These are phyloP conservation scores for Diutina ranongensis DNA, from an alignment of 1,139 yeast species.

Conservation along the genomic window DNA sequence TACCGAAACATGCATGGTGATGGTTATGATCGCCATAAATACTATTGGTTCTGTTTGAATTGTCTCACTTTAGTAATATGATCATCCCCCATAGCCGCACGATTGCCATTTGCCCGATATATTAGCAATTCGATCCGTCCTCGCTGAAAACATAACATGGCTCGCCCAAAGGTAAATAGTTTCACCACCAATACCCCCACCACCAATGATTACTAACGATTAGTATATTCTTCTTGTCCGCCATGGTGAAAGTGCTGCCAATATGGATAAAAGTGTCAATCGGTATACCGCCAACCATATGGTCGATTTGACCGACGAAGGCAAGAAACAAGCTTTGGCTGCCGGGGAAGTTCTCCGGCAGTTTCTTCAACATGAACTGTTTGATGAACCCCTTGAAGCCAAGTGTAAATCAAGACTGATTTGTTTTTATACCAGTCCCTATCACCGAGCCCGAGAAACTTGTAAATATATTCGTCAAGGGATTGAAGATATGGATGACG, in stretches of 20 bases:
- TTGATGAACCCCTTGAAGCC: conserved; percentile 24
- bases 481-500: conserved; percentile 37
- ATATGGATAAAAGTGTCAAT: conserved; percentile 71
- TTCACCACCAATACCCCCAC: no score
- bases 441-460: conserved; percentile 71
- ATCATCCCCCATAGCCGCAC: background rate
- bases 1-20: no score
- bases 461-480: conserved; percentile 56
- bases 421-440: conserved; percentile 75
- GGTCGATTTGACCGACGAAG: conserved; percentile 57
- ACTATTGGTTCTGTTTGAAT: no score
- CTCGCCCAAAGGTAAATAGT: background rate
- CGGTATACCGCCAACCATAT: conserved; percentile 66
- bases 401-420: conserved; percentile 14
- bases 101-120: background rate
- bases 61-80: no score
- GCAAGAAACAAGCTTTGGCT: conserved; percentile 52
- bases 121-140: no score
- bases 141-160: background rate
- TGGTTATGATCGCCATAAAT: no score
- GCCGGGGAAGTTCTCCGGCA: conserved; percentile 56
- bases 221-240: conserved; percentile 68
- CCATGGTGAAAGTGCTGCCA: conserved; percentile 90
- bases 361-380: conserved; percentile 19
- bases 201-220: no score